phyloP scores from a whole-genome alignment of 73 alveolate species.

The Uronychia setigera region DNA sequence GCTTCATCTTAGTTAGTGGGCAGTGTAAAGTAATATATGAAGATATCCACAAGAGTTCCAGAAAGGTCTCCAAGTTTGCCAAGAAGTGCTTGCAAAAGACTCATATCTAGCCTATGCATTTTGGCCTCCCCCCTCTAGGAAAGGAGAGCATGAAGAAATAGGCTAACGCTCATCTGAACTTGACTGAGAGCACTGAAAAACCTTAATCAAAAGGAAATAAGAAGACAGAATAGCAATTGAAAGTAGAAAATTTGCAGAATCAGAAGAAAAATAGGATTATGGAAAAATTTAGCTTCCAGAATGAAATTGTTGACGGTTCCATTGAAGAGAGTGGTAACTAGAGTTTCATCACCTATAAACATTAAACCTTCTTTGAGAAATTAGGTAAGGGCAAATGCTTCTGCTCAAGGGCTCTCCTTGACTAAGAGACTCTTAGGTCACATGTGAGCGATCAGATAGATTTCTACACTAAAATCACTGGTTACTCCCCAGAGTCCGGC shows the following conservation, averaged over 20 bases:
- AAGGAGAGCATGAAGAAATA: background rate
- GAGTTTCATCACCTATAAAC: constrained; percentile 28
- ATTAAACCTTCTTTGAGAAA: constrained; percentile 32
- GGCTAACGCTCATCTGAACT: background rate
- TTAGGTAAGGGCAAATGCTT: constrained; percentile 48
- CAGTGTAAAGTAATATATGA: background rate
- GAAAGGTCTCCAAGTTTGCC: background rate
- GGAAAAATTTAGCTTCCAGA: constrained; percentile 36
- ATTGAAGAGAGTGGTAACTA: background rate
- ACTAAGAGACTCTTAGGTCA: background rate
- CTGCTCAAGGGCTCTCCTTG: constrained; percentile 49
- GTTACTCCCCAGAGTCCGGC: too few relatives aligned
- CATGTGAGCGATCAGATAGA: background rate
- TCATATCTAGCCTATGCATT: background rate
- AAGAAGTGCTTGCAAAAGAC: background rate
- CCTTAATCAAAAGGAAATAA: background rate
- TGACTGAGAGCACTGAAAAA: background rate
- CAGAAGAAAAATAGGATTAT: background rate
- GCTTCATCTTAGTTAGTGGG: constrained; percentile 1
- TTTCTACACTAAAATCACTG: background rate
- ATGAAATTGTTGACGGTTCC: constrained; percentile 11
- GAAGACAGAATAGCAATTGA: background rate
- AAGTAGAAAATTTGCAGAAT: background rate
- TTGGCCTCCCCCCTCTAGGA: background rate
- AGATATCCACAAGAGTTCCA: background rate